Evolutionary conservation across 2,329 filamentous ascomycete genomes (phyloP).

Genomic region (Alternaria infectoria): DNA sequence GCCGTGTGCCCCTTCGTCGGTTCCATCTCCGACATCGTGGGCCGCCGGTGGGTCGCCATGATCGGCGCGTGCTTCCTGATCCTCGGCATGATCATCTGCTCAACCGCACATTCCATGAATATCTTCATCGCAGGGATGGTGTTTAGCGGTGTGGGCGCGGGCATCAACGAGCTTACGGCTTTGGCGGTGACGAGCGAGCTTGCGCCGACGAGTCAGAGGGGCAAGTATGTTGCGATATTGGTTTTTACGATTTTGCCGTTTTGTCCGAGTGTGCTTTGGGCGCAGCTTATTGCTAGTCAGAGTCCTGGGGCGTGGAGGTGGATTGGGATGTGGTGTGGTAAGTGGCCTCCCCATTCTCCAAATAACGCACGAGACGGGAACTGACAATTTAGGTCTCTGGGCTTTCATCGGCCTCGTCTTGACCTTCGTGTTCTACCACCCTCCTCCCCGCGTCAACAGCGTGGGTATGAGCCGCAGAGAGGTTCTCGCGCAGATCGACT

Average conservation of each 20-base stretch:
- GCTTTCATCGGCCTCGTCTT: constrained; percentile 59
- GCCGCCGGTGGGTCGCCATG: constrained; percentile 40
- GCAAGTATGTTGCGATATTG: constrained; percentile 65
- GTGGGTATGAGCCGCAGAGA: constrained; percentile 33
- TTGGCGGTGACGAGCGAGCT: constrained; percentile 71
- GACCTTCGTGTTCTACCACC: constrained; percentile 54
- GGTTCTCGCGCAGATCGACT: constrained; percentile 34
- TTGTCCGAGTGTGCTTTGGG: constrained; percentile 66
- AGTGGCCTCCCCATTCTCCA: not conserved
- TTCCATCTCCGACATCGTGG: constrained; percentile 38
- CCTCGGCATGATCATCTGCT: constrained; percentile 39
- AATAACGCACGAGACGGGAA: not conserved
- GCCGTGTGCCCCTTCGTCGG: constrained; percentile 69
- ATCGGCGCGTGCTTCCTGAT: constrained; percentile 43
- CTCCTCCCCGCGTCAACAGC: constrained; percentile 47
- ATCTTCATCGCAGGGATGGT: constrained; percentile 43
- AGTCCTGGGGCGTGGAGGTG: constrained; percentile 58
- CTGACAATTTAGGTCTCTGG: constrained; percentile 48
- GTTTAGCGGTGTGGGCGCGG: constrained; percentile 68
- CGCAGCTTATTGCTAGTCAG: constrained; percentile 59
- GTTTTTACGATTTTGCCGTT: constrained; percentile 69
- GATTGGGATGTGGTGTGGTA: constrained; percentile 58
- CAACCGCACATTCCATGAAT: constrained; percentile 36
- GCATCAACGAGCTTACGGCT: constrained; percentile 71
- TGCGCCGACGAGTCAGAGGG: constrained; percentile 68